A percentile compares a stretch with the other conserved stretches of the same genome.
Conservation (phyloP, 2,329 filamentous ascomycete species). For the Penicillium sumatraense region DNA sequence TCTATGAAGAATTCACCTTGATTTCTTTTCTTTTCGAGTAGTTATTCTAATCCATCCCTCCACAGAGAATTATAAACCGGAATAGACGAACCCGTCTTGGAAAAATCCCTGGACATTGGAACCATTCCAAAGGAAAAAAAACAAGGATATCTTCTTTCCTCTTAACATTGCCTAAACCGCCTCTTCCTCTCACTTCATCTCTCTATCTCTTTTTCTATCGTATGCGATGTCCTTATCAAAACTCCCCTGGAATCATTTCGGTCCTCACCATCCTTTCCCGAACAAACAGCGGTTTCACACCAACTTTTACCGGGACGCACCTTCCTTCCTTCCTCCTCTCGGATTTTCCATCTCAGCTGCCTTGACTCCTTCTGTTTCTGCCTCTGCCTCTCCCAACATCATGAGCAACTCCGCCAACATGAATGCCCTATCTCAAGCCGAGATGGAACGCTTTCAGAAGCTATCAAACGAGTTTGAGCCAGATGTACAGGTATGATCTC, state of each 20-base stretch:
- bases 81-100: neutral
- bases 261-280: conserved; percentile 36
- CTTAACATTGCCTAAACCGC: conserved; percentile 11
- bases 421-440: conserved; percentile 52
- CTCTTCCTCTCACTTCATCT: conserved; percentile 1
- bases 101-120: conserved; percentile 7
- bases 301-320: conserved; percentile 28
- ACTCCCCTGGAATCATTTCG: conserved; percentile 36
- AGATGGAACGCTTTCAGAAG: conserved; percentile 65
- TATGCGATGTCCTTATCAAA: conserved; percentile 46
- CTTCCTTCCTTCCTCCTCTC: conserved; percentile 29
- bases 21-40: neutral
- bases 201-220: conserved; percentile 7
- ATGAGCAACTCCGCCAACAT: conserved; percentile 35
- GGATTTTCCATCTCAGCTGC: conserved; percentile 27
- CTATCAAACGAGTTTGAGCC: conserved; percentile 65
- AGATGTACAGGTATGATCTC: conserved; percentile 57
- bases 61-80: neutral
- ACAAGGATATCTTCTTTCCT: neutral
- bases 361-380: conserved; percentile 10
- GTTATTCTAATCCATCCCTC: conserved; percentile 4
- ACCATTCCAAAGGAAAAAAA: too few relatives aligned
- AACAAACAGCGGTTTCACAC: conserved; percentile 33
- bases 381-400: too few relatives aligned
- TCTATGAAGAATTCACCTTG: conserved; percentile 1